Evolutionary conservation across 495 filamentous ascomycete species (phyloP).

Genomic region (Aspergillus nanangensis): DNA sequence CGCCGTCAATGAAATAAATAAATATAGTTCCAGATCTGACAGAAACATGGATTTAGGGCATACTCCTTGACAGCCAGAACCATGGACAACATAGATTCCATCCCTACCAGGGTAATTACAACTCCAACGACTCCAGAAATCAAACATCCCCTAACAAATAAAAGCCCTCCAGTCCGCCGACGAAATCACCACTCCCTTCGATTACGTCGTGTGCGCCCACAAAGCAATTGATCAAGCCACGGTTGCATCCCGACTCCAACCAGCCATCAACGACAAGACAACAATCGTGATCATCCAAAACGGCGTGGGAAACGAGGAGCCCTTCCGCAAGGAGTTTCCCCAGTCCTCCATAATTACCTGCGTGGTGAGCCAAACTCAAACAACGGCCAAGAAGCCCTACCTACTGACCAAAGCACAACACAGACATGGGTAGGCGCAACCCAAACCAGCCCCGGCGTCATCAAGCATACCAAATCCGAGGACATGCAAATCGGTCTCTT

Average conservation of each 20-base stretch:
- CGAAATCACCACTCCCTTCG: slow-evolving; percentile 29
- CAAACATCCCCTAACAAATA: not conserved
- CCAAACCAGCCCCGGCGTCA: slow-evolving; percentile 39
- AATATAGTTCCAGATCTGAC: no score
- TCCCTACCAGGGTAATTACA: slow-evolving; percentile 30
- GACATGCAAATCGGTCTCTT: slow-evolving; percentile 44
- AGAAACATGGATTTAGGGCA: slow-evolving; percentile 38
- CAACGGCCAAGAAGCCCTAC: not conserved
- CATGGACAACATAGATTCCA: slow-evolving; percentile 41
- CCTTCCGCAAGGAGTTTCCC: slow-evolving; percentile 55
- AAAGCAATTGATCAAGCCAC: slow-evolving; percentile 45
- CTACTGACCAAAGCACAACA: slow-evolving; percentile 1
- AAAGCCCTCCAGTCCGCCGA: slow-evolving; percentile 38
- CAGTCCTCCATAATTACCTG: slow-evolving; percentile 52
- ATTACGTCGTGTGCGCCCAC: slow-evolving; percentile 47
- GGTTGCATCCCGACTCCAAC: slow-evolving; percentile 28
- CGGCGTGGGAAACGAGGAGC: slow-evolving; percentile 63
- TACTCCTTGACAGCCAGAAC: slow-evolving; percentile 40
- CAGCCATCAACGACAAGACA: slow-evolving; percentile 30
- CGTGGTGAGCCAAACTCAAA: slow-evolving; percentile 31
- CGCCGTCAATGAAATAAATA: not conserved
- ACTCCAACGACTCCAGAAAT: not conserved
- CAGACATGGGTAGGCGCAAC: slow-evolving; percentile 48
- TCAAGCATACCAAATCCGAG: slow-evolving; percentile 44
- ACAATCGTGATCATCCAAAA: slow-evolving; percentile 66